Conservation (phyloP, 2,329 filamentous ascomycete genomes). For the Paramyrothecium sp. region DNA sequence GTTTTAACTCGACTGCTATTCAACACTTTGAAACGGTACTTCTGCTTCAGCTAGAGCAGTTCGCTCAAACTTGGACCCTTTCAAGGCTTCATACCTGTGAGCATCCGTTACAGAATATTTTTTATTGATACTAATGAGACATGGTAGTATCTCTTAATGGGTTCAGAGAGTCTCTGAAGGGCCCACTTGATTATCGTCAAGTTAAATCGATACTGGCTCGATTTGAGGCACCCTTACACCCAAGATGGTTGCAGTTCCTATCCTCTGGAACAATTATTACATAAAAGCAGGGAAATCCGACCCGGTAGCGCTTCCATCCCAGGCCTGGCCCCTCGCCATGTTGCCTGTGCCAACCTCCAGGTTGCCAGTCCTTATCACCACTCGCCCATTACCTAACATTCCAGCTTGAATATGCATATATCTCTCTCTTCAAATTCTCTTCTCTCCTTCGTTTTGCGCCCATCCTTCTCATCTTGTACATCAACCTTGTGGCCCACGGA, state of each 20-base stretch:
- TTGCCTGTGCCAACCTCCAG: no score
- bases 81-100: slow-evolving; percentile 11
- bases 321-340: no score
- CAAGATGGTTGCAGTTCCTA: slow-evolving; percentile 13
- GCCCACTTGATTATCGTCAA: slow-evolving; percentile 5
- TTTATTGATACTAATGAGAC: neutral
- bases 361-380: no score
- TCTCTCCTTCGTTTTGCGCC: no score
- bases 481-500: no score
- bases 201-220: slow-evolving; percentile 7
- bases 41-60: slow-evolving; percentile 10
- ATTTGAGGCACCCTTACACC: slow-evolving; percentile 13
- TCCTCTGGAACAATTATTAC: slow-evolving; percentile 1
- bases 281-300: neutral
- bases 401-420: no score
- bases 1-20: neutral
- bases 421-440: no score
- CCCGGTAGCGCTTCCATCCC: no score
- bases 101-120: neutral
- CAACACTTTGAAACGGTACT: slow-evolving; percentile 8
- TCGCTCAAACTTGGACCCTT: slow-evolving; percentile 10
- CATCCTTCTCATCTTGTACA: no score
- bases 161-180: slow-evolving; percentile 4
- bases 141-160: slow-evolving; percentile 11
- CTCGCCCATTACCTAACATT: no score